Base-by-base conservation (phyloP, 2,329 filamentous ascomycete species). In the Pyrenophora seminiperda region DNA sequence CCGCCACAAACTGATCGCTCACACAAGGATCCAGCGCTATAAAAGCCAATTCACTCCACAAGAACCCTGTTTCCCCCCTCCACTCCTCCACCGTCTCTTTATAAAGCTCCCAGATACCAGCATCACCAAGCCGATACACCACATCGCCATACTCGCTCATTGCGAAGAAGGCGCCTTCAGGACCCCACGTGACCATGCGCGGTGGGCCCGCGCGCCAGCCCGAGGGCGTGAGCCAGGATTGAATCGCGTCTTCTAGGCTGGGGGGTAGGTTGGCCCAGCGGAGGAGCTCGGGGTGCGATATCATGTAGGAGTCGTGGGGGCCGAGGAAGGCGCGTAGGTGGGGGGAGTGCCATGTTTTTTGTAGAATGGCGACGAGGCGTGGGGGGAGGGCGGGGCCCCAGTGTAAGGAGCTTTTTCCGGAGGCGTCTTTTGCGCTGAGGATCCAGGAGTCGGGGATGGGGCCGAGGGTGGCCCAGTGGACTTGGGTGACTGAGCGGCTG, bases 121-220 rank as follows among this genome's bases (percentile, higher is more conserved):
- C 49, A 7, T 65, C 54, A 6, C 68, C 68, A 0, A 68, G 40
- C 1, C 59, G 39, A 29, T 66, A 71, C 1, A 61, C 62, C 0
- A 70, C 66, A 29, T 70, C 63, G 2, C 67, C 70, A 31, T 72
- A 72, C 47, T 73, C 69, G 36, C 68, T 72, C 60, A 72, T 65
- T 5, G 68, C 66, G 38, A 73, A 72, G 47, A 65, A 72, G 4
- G 69, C 65, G n/a, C 63, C 63, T 9, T 64, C 53, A 7, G 53
- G 54, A 0, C 70, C 68, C 67, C 70, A 71, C 1, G 62, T 65
- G 3, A 70, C 63, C 13, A 69, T 62, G 3, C 67, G 50, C 2
- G 70, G 70, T 1, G 70, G 66, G 0, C 70, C 70, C 3, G 62
- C 62, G n/a, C 63, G 65, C 70, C 70, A 73, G 18, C 70, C 70